Evolutionary conservation across 257 asterid genomes (phyloP), one percentile per base, ranked within the genome.

Genomic region (Jacaranda copaia): DNA sequence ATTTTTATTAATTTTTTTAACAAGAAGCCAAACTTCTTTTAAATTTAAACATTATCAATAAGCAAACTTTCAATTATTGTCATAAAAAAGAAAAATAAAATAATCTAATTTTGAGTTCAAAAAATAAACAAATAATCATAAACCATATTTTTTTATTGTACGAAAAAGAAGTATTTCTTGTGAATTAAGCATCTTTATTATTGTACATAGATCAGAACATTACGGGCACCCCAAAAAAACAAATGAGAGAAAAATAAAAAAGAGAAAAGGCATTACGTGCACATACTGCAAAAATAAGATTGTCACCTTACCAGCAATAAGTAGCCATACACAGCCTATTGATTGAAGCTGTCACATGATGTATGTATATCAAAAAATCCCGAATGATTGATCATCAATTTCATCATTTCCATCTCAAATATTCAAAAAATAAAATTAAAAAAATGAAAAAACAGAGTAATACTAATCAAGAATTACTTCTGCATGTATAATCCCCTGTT

Each of bases 201-300:
- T 62, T 53, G 78, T 72, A 65, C 63, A 65, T 43, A 72, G 51
- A 3, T 8, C 53, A 72, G 74, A 43, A 78, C 18, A 72, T 52
- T 52, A 72, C 74, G 63, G 64, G 70, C 63, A 72, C 40, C 64
- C 11, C 16, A 52, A 8, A 52, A 52, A 40, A 40, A 40, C 0
- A 4, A 40, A 40, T 1, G 5, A 5, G 0, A 8, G 0, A 8
- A 42, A 42, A 25, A 2, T 15, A 42, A 32, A 13, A 53, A 32
- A 39, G 13, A 7, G 42, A 49, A n/a, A 72, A 59, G 77, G 62
- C 65, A 15, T 78, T 84, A 84, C 89, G 87, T 87, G 87, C 81
- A 80, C 80, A 81, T 72, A 62, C 77, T 76, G 80, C 77, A 81
- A 76, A 76, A 63, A 76, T 36, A 19, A 57, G 74, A 72, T 51